A percentile compares a stretch with the other conserved stretches of the same genome.
Conservation (phyloP, 179 eudicot genomes). For the Camellia oleifera region DNA sequence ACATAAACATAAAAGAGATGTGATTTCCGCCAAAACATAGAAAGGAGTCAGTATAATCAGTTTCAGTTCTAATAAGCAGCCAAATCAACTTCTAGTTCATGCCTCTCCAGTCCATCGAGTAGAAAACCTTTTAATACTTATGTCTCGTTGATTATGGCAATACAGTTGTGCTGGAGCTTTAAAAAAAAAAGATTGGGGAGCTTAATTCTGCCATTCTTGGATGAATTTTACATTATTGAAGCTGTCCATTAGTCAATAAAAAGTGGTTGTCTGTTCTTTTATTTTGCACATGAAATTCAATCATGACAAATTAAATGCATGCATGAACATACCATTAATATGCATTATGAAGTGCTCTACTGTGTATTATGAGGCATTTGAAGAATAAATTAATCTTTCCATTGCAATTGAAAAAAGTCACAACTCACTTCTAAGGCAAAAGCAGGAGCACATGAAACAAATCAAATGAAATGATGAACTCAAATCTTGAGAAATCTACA, state of each 20-base stretch:
- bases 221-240: background rate
- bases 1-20: no score
- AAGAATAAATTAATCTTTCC: background rate
- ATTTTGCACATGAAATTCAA: background rate
- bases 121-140: background rate
- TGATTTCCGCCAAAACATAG: background rate
- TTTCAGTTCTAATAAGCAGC: background rate
- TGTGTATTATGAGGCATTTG: background rate
- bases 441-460: background rate
- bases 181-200: background rate
- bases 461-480: background rate
- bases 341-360: background rate
- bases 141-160: background rate
- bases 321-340: background rate
- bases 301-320: background rate
- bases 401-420: background rate
- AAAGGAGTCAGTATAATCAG: background rate
- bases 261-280: background rate
- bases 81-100: background rate
- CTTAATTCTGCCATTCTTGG: background rate
- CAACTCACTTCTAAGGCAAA: background rate
- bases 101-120: background rate
- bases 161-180: background rate
- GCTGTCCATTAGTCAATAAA: background rate
- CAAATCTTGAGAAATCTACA: background rate